Evolutionary conservation across 2,329 filamentous ascomycete species (phyloP), one percentile per base, ranked within the genome.

Genomic region (Neofusicoccum sp.): DNA sequence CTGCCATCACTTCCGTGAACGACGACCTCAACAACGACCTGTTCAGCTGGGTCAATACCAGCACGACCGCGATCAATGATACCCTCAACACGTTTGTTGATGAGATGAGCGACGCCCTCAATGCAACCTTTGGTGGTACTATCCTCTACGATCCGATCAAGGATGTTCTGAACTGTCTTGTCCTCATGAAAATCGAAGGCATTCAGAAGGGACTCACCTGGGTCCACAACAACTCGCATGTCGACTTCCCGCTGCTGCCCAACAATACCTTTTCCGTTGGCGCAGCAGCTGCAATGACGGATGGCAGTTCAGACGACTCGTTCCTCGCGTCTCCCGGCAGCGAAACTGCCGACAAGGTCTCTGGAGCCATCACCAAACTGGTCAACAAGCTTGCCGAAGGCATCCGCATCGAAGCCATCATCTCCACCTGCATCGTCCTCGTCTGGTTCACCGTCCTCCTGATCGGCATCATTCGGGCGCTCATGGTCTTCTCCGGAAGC

Each of bases 121-220:
- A 91, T 65, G 78, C 78, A 0, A 90, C 89, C 3, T 97, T 98
- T 72, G 90, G 91, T 54, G 87, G 86, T 48, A 97, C 93, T 0
- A 77, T 93, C 43, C 86, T 96, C 44, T 84, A 91, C 65, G 84
- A 88, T 30, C 90, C 92, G 0, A 87, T 96, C 69, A 82, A 86
- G 69, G 88, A 90, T 44, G 86, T 97, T 34, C 83, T 97, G 64
- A 84, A 90, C 70, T 98, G 95, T 71, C 81, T 98, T n/a, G 86
- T 98, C 65, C 86, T 88, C 6, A 82, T 96, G 70, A 98, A 98
- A 79, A 83, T 98, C 64, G 86, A 90, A 66, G 84, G 87, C 24
- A 86, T 99, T 65, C 86, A 98, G 73, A 88, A 89, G 70, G 95
- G 89, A 11, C 82, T 98, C n/a, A 96, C 90, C 0, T 99, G 93